Evolutionary conservation across 176 grass and related monocot species (phyloP).

Genomic region (Carex pumila): DNA sequence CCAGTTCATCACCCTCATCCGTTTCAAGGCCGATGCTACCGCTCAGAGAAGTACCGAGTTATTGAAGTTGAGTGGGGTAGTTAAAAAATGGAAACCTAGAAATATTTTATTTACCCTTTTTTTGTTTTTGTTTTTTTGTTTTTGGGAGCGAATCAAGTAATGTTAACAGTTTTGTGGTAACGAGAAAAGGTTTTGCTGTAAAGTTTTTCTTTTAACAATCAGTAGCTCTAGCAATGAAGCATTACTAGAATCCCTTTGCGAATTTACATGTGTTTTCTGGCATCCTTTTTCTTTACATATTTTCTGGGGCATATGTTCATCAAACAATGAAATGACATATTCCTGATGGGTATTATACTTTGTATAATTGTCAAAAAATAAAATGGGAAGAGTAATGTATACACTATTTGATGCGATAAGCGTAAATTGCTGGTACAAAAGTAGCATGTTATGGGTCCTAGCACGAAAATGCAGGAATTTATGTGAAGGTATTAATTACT

Average conservation of each 20-base stretch:
- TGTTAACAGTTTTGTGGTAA: conserved; percentile 99
- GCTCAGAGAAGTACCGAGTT: conserved; percentile 67
- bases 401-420: neutral
- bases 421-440: neutral
- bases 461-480: neutral
- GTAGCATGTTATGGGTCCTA: neutral
- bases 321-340: neutral
- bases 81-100: conserved; percentile 35
- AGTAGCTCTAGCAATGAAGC: conserved; percentile 21
- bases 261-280: neutral
- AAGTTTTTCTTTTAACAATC: conserved; percentile 46
- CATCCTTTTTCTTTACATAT: neutral
- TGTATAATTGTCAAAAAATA: neutral
- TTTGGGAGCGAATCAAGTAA: conserved; percentile 50
- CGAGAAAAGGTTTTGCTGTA: conserved; percentile 89
- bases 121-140: conserved; percentile 16
- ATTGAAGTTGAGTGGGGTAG: conserved; percentile 26
- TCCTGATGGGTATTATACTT: neutral
- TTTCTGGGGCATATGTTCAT: neutral
- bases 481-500: neutral
- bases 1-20: conserved; percentile 43
- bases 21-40: conserved; percentile 65
- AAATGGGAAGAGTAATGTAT: neutral
- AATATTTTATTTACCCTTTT: conserved; percentile 31
- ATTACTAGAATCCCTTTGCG: conserved; percentile 11